phyloP scores from a whole-genome alignment of 164 flowering plant species.

The Chimonanthus salicifolius region DNA sequence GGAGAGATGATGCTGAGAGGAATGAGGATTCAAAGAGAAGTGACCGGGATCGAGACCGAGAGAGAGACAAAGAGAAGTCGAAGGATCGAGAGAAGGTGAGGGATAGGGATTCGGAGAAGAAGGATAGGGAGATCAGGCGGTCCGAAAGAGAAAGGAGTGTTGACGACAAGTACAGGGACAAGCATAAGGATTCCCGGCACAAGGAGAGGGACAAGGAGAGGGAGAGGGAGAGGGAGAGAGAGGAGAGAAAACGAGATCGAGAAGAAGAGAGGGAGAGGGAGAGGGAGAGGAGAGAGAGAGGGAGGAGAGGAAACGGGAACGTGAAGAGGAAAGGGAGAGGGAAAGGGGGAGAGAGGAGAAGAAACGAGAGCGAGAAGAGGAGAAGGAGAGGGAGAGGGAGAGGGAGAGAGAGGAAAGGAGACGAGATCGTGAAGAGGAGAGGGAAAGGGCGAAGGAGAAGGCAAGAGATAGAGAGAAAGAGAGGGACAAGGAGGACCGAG shows the following conservation, averaged over 20 bases:
- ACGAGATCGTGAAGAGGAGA: not conserved
- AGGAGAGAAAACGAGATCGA: conserved; percentile 15
- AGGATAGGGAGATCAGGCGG: conserved; percentile 8
- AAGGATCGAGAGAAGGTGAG: conserved; percentile 23
- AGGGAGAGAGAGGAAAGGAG: conserved; percentile 13
- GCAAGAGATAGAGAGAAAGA: conserved; percentile 20
- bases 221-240: conserved; percentile 25
- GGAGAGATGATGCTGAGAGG: conserved; percentile 42
- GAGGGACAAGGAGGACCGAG: conserved; percentile 14
- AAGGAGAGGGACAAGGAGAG: conserved; percentile 19
- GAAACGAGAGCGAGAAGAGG: conserved; percentile 13
- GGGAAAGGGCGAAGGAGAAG: conserved; percentile 13
- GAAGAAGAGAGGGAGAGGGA: conserved; percentile 14
- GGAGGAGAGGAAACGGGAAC: conserved; percentile 13
- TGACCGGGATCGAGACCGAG: conserved; percentile 28
- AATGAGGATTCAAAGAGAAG: conserved; percentile 40
- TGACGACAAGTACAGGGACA: conserved; percentile 5
- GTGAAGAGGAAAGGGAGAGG: conserved; percentile 14
- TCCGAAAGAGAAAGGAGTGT: conserved; percentile 4
- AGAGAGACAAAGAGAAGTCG: conserved; percentile 19
- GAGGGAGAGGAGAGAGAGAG: conserved; percentile 1
- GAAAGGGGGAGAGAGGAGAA: conserved; percentile 15
- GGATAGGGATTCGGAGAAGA: conserved; percentile 23
- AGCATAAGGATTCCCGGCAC: conserved; percentile 2
- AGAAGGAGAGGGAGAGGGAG: conserved; percentile 7